Evolutionary conservation across 73 alveolate species (phyloP).

Genomic region (Paramecium bursaria): DNA sequence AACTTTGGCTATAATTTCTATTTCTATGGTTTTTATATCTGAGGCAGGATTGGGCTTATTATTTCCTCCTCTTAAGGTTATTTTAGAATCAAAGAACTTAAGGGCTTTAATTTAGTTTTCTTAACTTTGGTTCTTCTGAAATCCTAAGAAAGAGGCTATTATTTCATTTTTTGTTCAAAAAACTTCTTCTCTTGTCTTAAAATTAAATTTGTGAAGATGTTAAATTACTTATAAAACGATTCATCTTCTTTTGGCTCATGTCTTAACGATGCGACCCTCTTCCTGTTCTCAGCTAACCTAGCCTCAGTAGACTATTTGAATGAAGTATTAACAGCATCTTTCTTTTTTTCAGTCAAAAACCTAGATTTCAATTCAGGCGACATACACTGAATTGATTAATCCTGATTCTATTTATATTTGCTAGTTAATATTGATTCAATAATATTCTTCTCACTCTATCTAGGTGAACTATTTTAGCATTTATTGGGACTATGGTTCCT

Average conservation of each 20-base stretch:
- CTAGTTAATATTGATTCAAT: constrained; percentile 6
- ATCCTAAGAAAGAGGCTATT: too few species aligned
- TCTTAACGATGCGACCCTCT: background rate
- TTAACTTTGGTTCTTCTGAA: too few species aligned
- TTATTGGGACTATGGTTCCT: constrained; percentile 36
- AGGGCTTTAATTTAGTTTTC: too few species aligned
- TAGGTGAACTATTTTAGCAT: too few species aligned
- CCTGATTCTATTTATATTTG: background rate
- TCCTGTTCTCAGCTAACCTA: background rate
- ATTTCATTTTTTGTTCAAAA: background rate
- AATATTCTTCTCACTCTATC: background rate
- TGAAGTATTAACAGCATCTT: too few species aligned
- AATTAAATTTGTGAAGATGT: background rate
- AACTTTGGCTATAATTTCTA: background rate
- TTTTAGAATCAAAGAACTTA: too few species aligned
- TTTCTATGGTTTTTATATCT: background rate
- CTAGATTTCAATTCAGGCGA: too few species aligned
- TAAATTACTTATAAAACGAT: constrained; percentile 8
- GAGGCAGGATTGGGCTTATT: too few species aligned
- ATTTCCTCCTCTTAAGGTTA: too few species aligned
- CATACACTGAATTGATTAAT: too few species aligned
- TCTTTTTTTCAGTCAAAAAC: too few species aligned
- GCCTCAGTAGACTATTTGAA: too few species aligned
- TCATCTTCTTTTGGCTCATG: background rate
- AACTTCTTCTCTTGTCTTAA: background rate